Evolutionary conservation across 1,284 basidiomycete genomes (phyloP), one percentile per base, ranked within the genome.

Genomic region (Exsudoporus floridanus): DNA sequence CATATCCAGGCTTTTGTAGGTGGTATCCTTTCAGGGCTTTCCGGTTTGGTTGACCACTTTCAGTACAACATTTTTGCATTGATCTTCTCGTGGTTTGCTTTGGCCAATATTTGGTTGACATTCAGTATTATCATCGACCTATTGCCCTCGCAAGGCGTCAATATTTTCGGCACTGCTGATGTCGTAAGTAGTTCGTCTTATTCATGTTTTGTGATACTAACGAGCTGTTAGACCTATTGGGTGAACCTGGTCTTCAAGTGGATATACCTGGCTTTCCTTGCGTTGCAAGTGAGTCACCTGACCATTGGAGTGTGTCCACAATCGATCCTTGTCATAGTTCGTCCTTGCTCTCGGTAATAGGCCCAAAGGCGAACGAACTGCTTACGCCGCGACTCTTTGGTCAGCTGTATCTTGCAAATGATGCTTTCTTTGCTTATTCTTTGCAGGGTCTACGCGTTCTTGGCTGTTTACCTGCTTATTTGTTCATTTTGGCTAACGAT

Each of bases 81-180:
- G 57, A 65, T 92, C 60, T 94, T 95, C 75, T 88, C 90, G 5
- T 95, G 92, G 92, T 95, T 95, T 71, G 84, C 94, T 2, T 74
- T 96, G 45, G 94, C 93, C 60, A 98, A 97, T 65, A 76, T 97
- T 34, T 98, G 93, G 93, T 76, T 98, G 51, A 97, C 95, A 10
- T 98, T 98, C 79, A 88, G 86, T 53, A 96, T 98, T 74, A 94
- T 98, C 70, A 94, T 98, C 78, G 86, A 94, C 61, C 82, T 97
- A 36, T 76, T 96, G 16, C 92, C 92, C 1, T 64, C 70, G 25
- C 80, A 88, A 66, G 53, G 56, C 2, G 80, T 92, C 60, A 72
- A 81, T 47, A 75, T 92, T 47, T 94, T 94, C 58, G 89, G 88
- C 35, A 92, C 81, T 23, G 71, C 58, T 0, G 71, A 64, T 16